phyloP scores from a whole-genome alignment of 352 stramenopile species.

The Vaucheria bursata region DNA sequence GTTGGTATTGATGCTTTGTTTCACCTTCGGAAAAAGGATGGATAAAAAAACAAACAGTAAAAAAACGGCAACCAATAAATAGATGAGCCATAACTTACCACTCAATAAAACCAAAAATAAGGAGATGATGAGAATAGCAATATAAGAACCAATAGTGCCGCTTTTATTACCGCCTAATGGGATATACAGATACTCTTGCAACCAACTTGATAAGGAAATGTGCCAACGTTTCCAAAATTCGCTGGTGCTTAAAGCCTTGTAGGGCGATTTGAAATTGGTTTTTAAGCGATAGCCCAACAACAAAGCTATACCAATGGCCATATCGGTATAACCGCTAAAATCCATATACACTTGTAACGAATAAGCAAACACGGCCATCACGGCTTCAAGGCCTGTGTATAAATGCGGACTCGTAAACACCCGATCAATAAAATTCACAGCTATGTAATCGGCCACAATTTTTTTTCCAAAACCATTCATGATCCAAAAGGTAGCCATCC shows the following conservation, averaged over 20 bases:
- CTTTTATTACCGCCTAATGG: neutral
- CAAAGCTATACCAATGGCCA: neutral
- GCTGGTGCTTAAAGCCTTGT: neutral
- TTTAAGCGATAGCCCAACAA: neutral
- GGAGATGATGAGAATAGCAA: too few species aligned
- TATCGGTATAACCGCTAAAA: neutral
- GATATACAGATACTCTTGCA: neutral
- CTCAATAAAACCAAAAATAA: too few species aligned
- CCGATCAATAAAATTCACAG: neutral
- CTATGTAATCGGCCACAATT: neutral
- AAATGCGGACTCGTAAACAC: neutral
- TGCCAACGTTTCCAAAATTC: too few species aligned
- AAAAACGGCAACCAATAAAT: too few species aligned
- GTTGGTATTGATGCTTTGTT: too few species aligned
- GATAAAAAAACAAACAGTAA: too few species aligned
- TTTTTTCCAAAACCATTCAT: neutral
- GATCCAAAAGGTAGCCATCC: neutral
- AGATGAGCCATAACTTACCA: too few species aligned
- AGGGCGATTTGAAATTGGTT: neutral
- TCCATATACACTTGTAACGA: neutral
- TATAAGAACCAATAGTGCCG: neutral
- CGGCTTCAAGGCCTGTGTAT: neutral
- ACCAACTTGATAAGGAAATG: conserved; percentile 1
- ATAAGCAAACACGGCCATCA: neutral
- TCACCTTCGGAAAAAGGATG: too few species aligned